Evolutionary conservation across 306 rosid genomes (phyloP), one percentile per base, ranked within the genome.

Genomic region (Vigna nakashimae): DNA sequence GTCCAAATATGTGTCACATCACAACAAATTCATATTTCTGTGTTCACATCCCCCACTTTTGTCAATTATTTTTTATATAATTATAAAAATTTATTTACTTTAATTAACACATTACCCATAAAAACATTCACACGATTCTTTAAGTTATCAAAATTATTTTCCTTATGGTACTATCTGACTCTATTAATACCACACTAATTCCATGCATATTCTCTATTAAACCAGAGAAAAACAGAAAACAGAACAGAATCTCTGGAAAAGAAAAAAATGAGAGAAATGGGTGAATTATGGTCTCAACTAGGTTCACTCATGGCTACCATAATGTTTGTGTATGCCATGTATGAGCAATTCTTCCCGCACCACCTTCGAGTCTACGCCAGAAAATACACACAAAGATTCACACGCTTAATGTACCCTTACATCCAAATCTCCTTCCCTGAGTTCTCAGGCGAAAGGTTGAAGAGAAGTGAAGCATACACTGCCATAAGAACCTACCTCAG

Each of bases 341-440:
- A 7, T 58, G 71, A 74, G 2, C 58, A 58, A 46, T 89, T 68
- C 57, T 77, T 86, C 38, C 89, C 91, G 2, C 14, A 9, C 13
- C 28, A 53, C 2, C 62, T 83, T 3, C 73, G 73, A 0, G 28
- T 3, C 15, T 17, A 12, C 28, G 2, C 77, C 7, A 22, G 8
- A 58, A 73, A 14, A 52, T 76, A 83, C 57, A 26, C 26, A 2
- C 16, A 43, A 0, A 88, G 62, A 81, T 1, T 76, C 5, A 4
- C 60, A 0, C 18, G 42, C 5, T 46, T 45, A 1, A 2, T 83
- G 0, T 79, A 81, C 68, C 93, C 93, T 65, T 89, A 82, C 57
- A 80, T 88, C 52, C 80, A 82, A 1, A 83, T 90, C 0, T 63
- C 74, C 26, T 88, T 90, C 73, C 45, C 34, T 1, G 90, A 90